phyloP scores from a whole-genome alignment of 495 filamentous ascomycete species.

The Annulohypoxylon bovei region DNA sequence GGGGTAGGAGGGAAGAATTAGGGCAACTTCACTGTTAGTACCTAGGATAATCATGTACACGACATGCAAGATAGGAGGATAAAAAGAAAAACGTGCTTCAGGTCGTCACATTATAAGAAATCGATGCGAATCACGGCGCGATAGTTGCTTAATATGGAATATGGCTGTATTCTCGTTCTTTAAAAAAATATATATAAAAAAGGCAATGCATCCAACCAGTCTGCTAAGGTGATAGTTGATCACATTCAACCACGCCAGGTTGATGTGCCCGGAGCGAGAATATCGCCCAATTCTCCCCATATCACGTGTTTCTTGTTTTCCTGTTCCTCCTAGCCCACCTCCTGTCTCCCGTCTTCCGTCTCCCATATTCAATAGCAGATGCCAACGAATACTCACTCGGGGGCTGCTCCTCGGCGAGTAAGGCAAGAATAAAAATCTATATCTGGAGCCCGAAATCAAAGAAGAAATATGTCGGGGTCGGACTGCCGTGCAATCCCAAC shows the following conservation, averaged over 20 bases:
- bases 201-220: neutral
- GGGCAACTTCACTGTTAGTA: neutral
- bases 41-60: conserved; percentile 2
- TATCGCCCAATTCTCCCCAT: neutral
- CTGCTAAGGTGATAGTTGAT: conserved; percentile 1
- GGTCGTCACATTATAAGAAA: neutral
- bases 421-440: conserved; percentile 28
- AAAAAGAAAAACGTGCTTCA: neutral
- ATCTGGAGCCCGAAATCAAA: conserved; percentile 41
- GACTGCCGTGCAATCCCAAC: conserved; percentile 9
- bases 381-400: conserved; percentile 1
- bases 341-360: neutral
- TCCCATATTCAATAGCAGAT: neutral
- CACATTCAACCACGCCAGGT: neutral
- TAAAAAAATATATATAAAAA: neutral
- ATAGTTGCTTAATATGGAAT: neutral
- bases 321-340: neutral
- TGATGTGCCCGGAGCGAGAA: neutral
- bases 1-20: too few relatives aligned
- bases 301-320: too few relatives aligned
- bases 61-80: too few relatives aligned
- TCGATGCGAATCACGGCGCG: neutral
- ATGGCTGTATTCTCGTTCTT: neutral
- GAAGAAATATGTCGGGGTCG: conserved; percentile 31
- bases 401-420: conserved; percentile 13